Percentiles rank a stretch among this genome's conserved stretches.
These are phyloP conservation scores for Phytophthora ramorum DNA, from an alignment of 352 stramenopile species.

Conservation along the genomic window DNA sequence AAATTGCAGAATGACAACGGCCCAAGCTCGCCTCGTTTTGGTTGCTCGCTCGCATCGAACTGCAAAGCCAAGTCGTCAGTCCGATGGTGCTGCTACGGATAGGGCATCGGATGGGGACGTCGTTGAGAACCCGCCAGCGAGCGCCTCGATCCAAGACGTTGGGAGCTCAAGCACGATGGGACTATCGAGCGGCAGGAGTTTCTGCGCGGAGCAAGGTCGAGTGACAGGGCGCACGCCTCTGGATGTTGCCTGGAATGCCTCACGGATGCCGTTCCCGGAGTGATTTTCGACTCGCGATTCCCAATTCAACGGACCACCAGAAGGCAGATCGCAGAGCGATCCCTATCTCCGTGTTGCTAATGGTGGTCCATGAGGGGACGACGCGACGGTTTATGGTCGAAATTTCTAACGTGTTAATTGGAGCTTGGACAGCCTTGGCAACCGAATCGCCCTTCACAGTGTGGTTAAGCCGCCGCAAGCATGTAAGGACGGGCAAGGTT, in stretches of 20 bases:
- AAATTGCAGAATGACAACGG: conserved; percentile 38
- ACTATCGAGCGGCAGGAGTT: conserved; percentile 1
- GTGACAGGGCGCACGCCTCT: not conserved
- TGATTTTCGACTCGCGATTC: too few relatives aligned
- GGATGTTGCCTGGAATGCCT: conserved; percentile 3
- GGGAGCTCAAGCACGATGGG: conserved; percentile 16
- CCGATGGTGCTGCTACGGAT: conserved; percentile 15
- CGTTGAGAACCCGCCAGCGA: conserved; percentile 15
- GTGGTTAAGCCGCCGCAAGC: too few relatives aligned
- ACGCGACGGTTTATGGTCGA: not conserved
- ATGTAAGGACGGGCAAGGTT: too few relatives aligned
- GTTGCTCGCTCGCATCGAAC: not conserved
- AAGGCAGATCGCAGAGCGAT: not conserved
- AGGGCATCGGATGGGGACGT: conserved; percentile 19
- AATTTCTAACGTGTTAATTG: not conserved
- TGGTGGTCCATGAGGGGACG: not conserved
- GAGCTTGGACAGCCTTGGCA: too few relatives aligned
- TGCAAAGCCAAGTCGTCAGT: conserved; percentile 20
- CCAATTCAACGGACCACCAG: too few relatives aligned
- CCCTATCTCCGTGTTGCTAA: not conserved
- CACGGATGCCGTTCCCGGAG: too few relatives aligned
- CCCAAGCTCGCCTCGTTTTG: not conserved
- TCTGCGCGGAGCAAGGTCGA: conserved; percentile 3
- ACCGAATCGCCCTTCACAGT: too few relatives aligned
- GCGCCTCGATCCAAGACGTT: not conserved